These are phyloP conservation scores for Raddia distichophylla DNA, from an alignment of 176 grass and related monocot genomes.

Conservation along the genomic window DNA sequence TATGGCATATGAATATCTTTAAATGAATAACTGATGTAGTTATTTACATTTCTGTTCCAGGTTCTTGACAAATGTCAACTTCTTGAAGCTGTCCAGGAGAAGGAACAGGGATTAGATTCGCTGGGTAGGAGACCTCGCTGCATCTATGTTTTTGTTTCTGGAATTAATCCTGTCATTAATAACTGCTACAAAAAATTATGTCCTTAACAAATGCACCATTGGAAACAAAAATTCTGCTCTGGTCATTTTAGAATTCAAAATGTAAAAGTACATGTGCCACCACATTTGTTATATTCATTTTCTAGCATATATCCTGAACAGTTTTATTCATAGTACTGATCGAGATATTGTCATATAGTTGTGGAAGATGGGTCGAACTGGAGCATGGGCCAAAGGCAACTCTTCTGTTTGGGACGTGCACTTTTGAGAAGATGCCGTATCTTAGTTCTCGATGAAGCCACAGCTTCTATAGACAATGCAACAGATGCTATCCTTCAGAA, in stretches of 20 bases:
- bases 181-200: neutral
- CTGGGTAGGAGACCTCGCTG: conserved; percentile 50
- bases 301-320: neutral
- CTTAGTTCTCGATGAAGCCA: conserved; percentile 90
- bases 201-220: neutral
- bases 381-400: conserved; percentile 98
- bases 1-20: neutral
- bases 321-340: neutral
- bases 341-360: conserved; percentile 45
- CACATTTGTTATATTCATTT: neutral
- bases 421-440: conserved; percentile 72
- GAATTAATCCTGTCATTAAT: neutral
- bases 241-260: neutral
- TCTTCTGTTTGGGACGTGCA: conserved; percentile 86
- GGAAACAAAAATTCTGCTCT: neutral
- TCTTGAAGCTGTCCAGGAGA: conserved; percentile 79
- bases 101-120: conserved; percentile 76
- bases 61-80: conserved; percentile 94
- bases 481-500: conserved; percentile 93
- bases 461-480: conserved; percentile 84
- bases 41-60: conserved; percentile 38
- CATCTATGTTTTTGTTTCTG: neutral
- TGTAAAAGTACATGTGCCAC: neutral
- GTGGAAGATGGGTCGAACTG: conserved; percentile 89
- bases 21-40: conserved; percentile 15